Base-by-base conservation (phyloP, 805 yeast species). In the Helenozyma baotianmanensis region DNA sequence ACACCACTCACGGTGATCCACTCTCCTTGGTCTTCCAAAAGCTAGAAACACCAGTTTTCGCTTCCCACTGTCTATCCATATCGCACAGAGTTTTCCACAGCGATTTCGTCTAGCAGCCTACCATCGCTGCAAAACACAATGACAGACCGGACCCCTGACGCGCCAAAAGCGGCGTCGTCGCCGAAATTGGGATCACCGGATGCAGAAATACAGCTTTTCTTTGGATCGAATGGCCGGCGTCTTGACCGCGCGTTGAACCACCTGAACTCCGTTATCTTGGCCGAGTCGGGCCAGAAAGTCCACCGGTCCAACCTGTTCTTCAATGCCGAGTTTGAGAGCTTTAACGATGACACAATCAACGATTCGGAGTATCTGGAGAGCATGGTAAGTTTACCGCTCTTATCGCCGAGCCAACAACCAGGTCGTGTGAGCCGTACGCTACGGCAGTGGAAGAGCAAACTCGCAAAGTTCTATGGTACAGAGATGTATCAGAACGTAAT, bases 211-310 rank as follows among this genome's bases (percentile, higher is more conserved):
- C 19, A 17, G 19, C 19, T 17, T 6, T 17, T 6, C 8, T 6
- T 6, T 17, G 19, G 19, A 17, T 5, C 8, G 19, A 5, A 17
- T 6, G 19, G 19, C 5, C 5, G 19, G 8, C 5, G 35, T 11
- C 29, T 24, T 21, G 19, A 19, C 26, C 19, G 29, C 13, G 15
- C 27, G 9, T 14, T 31, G 21, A 29, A 29, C 29, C 44, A 57
- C 28, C 51, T 42, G 36, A 54, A 56, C 28, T 60, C 68, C 10
- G 70, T 66, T 9, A 66, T 66, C 25, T 35, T 66, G 14, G 64
- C 72, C 5, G 43, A 43, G 4, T 55, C 69, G 2, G 72, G 71
- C 2, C 60, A 60, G 36, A 47, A 62, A 27, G 69, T 65, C 2
- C 61, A 54, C 22, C 48, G 70, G 18, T 36, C 57, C 2, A 33